Evolutionary conservation across 257 asterid genomes (phyloP), one percentile per base, ranked within the genome.

Genomic region (Nicotiana sylvestris): DNA sequence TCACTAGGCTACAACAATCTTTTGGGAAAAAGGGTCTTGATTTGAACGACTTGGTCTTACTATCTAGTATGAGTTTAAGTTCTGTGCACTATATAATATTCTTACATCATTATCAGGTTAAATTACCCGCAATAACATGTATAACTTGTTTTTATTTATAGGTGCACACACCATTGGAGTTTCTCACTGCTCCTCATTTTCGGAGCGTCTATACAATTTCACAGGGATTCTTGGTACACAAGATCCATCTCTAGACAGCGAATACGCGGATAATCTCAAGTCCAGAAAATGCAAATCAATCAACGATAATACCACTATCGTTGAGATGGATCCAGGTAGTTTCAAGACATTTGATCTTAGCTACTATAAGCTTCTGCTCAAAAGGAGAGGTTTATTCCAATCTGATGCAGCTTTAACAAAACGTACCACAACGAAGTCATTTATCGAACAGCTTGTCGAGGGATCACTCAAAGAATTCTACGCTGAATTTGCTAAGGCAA

Each of bases 141-240:
- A 33, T 33, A 53, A 3, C 57, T 3, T 12, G 57, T 10, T 53
- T 13, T 53, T 10, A 53, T 53, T 46, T 53, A 5, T 81, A 89
- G 94, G 95, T n/a, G 94, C 88, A 25, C 94, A 90, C 84, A 90
- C 92, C 32, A 89, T 92, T 77, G 95, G 94, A 49, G 91, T 88
- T 2, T 78, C 92, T 5, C 95, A 84, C 58, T 92, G 96, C 37
- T 89, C 89, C 1, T 84, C 89, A 16, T 90, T 92, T 84, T 80
- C 90, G 12, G 87, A 85, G 84, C 86, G 94, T 82, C 86, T 90
- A 0, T 85, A 30, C 89, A 90, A 92, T 83, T 92, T 92, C 90
- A 86, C 92, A 2, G 94, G 92, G 15, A 85, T 77, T 46, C 78
- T 87, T n/a, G 94, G 90, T 64, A 55, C 80, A 55, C 72, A 78